A percentile compares a stretch with the other conserved stretches of the same genome.
Evolutionary conservation across 139 green algal genomes (phyloP).

Genomic region (Chlorella sp.): DNA sequence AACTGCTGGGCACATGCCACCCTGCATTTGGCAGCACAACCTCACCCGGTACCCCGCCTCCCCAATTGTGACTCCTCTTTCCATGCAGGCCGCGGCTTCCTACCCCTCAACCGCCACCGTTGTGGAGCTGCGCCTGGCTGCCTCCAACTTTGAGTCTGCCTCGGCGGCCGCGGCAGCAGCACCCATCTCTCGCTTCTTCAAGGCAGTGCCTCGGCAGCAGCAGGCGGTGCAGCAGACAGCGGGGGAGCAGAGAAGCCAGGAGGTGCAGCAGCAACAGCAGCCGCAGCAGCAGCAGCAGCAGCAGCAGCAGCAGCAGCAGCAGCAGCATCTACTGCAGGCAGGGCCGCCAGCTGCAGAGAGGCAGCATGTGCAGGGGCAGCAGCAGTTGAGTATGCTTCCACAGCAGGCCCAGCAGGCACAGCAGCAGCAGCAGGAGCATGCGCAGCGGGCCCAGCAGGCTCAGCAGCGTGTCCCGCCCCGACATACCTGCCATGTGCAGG

Average conservation of each 20-base stretch:
- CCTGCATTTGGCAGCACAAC: background rate
- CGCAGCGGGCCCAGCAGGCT: background rate
- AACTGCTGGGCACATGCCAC: background rate
- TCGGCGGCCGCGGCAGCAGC: conserved; percentile 9
- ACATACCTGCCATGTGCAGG: too few relatives aligned
- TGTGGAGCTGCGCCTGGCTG: conserved; percentile 29
- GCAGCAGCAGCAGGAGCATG: background rate
- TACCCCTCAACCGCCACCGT: conserved; percentile 14
- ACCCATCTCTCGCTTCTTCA: conserved; percentile 28
- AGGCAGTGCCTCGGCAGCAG: background rate
- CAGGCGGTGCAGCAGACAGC: background rate
- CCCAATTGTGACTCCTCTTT: background rate
- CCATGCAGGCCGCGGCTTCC: background rate
- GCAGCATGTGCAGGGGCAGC: background rate
- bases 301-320: background rate
- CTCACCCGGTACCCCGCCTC: too few relatives aligned
- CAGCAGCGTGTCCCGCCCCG: background rate
- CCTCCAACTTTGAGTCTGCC: background rate
- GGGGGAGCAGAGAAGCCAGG: background rate
- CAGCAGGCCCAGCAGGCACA: background rate
- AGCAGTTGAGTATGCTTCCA: background rate
- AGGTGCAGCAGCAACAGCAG: background rate
- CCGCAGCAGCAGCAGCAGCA: background rate
- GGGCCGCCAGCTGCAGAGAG: background rate
- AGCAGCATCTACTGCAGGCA: background rate